Evolutionary conservation across 208 protist species (phyloP), one percentile per base, ranked within the genome.

Genomic region (Leptomonas pyrrhocoris): DNA sequence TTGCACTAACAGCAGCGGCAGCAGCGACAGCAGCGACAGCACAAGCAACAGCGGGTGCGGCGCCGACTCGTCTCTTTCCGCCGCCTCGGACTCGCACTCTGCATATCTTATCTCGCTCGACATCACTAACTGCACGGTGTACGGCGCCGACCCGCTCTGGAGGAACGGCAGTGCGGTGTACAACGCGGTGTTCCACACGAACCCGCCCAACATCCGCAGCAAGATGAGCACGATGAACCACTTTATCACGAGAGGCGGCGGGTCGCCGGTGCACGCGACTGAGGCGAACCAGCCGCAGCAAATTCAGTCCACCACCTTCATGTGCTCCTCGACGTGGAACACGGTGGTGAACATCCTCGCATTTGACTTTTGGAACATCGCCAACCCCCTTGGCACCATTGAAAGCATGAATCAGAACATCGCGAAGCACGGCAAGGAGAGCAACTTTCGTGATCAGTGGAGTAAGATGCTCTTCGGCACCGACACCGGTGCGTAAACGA

Each of bases 171-270:
- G 77, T 34, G 71, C 75, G 27, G 49, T 58, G 16, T 79, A 79
- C 77, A 75, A 83, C 71, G 51, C 15, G 2, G 28, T 16, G 25
- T 50, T 61, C 27, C 31, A 68, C 43, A 62, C 46, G n/a, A 68
- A 78, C 53, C 77, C 77, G 30, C 66, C 67, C 11, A 65, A 68
- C 50, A 57, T 83, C 0, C 61, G 57, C 31, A 58, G 55, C 36
- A 83, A 83, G 58, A 64, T 83, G 57, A 79, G 72, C 63, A 78
- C 68, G 56, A 43, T 83, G 55, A 83, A 83, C 56, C 72, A 83
- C 63, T 71, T 79, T 48, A 83, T 83, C 50, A 75, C 71, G 2
- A 64, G 38, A 25, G 77, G 72, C 13, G 53, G 59, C 2, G 77
- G 72, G 21, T 68, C 72, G 19, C 77, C 77, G 0, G 73, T 78